Base-by-base conservation (phyloP, 164 flowering plant genomes). In the Amborella trichopoda region DNA sequence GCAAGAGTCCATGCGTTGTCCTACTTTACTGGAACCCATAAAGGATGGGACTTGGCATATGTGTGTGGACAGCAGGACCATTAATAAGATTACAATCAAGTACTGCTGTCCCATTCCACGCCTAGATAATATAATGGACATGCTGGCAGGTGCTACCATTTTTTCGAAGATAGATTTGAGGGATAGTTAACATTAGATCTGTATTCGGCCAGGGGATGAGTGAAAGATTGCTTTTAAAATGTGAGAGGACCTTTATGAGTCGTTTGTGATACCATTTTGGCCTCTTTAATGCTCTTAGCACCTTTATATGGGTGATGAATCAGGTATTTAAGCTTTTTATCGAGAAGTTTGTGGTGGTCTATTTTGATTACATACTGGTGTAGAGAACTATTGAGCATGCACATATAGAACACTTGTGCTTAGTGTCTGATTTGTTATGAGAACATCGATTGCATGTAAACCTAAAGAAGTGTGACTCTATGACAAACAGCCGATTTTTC, bases 201-300 rank as follows among this genome's bases (percentile, higher is more conserved):
- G 41, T 16, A 38, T 38, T 41, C 20, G 44, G 2, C 2, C 8
- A 5, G 3, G 23, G 9, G 23, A 41, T 12, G 5, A 41, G 23
- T 17, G 1, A n/a, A 41, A 41, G 23, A 17, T 26, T 17, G 23
- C 23, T 5, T 41, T 41, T 21, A 41, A 41, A 3, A 41, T 10
- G 14, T 5, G 22, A 20, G 44, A 41, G 8, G 44, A n/a, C 3
- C 23, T 41, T 10, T 41, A 41, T 3, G 23, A 41, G 14, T 41
- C 24, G 44, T 5, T 20, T 8, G 6, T 17, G 1, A 17, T 41
- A 3, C 5, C 44, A 41, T 38, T 38, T n/a, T n/a, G n/a, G n/a
- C n/a, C n/a, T n/a, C n/a, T n/a, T n/a, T n/a, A 30, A 30, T 30
- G 34, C 42, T 12, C 55, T 43, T 5, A 49, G 43, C 38, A 49